phyloP scores from a whole-genome alignment of 1,284 basidiomycete genomes.

The Ustilago bromivora region DNA sequence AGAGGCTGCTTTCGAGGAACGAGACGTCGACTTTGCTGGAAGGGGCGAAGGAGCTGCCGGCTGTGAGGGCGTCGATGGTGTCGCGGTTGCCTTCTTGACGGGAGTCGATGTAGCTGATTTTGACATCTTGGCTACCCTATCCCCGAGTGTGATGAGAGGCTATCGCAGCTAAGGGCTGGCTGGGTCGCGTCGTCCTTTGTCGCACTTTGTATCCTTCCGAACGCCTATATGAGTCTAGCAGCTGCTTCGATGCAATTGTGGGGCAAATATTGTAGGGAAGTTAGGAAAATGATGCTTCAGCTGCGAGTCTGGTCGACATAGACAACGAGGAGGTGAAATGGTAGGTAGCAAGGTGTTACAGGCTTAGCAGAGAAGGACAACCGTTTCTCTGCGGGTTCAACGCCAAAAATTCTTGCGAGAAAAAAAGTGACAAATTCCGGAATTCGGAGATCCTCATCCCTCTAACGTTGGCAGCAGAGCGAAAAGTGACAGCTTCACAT shows the following conservation, averaged over 20 bases:
- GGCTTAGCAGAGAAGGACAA: background rate
- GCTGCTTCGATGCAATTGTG: too few species aligned
- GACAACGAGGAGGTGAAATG: background rate
- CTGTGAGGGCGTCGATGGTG: slow-evolving; percentile 18
- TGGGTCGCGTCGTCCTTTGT: background rate
- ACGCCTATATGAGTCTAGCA: background rate
- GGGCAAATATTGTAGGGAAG: background rate
- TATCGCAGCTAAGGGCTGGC: background rate
- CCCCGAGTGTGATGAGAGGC: background rate
- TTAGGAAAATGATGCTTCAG: background rate
- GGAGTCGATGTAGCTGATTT: slow-evolving; percentile 34
- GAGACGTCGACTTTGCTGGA: slow-evolving; percentile 11
- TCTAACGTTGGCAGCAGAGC: background rate
- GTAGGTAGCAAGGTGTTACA: background rate
- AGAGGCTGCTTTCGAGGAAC: slow-evolving; percentile 5
- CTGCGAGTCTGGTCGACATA: background rate
- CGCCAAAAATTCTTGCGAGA: slow-evolving; percentile 7
- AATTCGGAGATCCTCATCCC: background rate
- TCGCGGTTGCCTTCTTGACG: slow-evolving; percentile 21
- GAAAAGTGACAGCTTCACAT: background rate
- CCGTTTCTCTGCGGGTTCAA: slow-evolving; percentile 7
- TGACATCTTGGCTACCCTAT: slow-evolving; percentile 10
- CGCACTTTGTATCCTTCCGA: background rate
- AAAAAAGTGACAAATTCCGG: slow-evolving; percentile 3
- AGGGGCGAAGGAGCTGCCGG: slow-evolving; percentile 7